Base-by-base conservation (phyloP, 148 eudicot genomes). In the Agrostemma githago region DNA sequence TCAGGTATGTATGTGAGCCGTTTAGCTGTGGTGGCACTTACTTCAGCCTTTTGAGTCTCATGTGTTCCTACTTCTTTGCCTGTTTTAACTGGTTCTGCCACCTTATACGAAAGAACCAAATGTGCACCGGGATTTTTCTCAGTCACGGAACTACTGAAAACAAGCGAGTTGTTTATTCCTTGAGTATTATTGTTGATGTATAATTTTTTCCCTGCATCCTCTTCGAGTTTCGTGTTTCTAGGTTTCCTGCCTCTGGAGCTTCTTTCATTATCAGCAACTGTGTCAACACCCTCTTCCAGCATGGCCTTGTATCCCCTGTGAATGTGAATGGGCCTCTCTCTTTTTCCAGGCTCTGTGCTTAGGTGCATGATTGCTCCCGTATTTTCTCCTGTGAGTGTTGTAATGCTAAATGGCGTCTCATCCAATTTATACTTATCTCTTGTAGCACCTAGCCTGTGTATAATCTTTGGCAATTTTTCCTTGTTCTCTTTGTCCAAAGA, bases 361-460 rank as follows among this genome's bases (percentile, higher is more conserved):
- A 89, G 79, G 51, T 82, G 84, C 96, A 92, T 88, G 41, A 79
- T 71, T 39, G 98, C 98, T 62, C 97, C 98, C 75, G 80, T 84
- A 71, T 91, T 93, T 76, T 91, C 92, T 54, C 96, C 98, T 17
- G 87, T 82, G 14, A 93, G 84, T n/a, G 89, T 91, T 44, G 91
- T 83, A 6, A 91, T 84, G 40, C 78, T 82, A 4, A 79, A 64
- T 65, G 81, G 82, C 59, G 68, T 85, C n/a, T 82, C 90, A 26
- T 80, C 21, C 46, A 72, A n/a, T 42, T 68, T 54, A 8, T 77
- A 65, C 76, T 84, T 85, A 51, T 81, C 74, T n/a, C 72, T 79
- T 37, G 78, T 73, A 34, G 72, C 51, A 61, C 88, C 80, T 67
- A 77, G 82, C 77, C 78, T 81, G 39, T 80, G 78, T 42, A 75